A percentile compares a stretch with the other conserved stretches of the same genome.
Conservation (phyloP, 768 basidiomycete genomes). For the Cantharellus cinnabarinus region DNA sequence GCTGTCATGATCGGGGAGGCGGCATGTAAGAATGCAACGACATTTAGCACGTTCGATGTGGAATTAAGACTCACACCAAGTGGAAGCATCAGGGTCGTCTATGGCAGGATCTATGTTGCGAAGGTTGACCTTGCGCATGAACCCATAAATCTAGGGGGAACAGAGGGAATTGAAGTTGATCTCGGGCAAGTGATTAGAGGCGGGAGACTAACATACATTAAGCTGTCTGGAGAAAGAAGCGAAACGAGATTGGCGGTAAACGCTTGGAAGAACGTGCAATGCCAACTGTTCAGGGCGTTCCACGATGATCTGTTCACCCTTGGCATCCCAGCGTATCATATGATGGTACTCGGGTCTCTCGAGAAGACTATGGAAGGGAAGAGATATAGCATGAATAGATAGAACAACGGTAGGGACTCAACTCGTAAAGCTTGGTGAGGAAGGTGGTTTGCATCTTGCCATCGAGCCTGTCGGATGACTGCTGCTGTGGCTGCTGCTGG, state of each 20-base stretch:
- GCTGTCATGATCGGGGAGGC: conserved; percentile 25
- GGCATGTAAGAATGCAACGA: not conserved
- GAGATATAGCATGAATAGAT: conserved; percentile 4
- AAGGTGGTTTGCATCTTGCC: conserved; percentile 85
- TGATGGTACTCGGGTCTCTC: conserved; percentile 86
- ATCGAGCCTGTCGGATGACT: conserved; percentile 39
- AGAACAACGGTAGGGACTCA: conserved; percentile 9
- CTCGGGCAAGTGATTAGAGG: conserved; percentile 5
- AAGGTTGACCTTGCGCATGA: conserved; percentile 94
- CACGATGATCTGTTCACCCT: conserved; percentile 88
- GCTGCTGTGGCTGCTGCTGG: not conserved
- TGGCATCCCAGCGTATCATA: conserved; percentile 92
- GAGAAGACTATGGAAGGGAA: conserved; percentile 36
- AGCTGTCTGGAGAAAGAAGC: conserved; percentile 95
- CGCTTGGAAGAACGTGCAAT: conserved; percentile 77
- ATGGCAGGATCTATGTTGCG: conserved; percentile 89
- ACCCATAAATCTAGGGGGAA: conserved; percentile 70
- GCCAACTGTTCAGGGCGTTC: conserved; percentile 86
- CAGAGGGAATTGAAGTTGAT: no score
- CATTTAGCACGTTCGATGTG: not conserved
- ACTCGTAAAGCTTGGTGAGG: conserved; percentile 92
- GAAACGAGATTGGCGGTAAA: conserved; percentile 92
- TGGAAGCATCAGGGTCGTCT: conserved; percentile 88
- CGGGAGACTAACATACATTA: conserved; percentile 36
- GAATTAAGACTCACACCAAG: conserved; percentile 60